Evolutionary conservation across 495 filamentous ascomycete genomes (phyloP), one percentile per base, ranked within the genome.

Genomic region (Acidomyces sp.): DNA sequence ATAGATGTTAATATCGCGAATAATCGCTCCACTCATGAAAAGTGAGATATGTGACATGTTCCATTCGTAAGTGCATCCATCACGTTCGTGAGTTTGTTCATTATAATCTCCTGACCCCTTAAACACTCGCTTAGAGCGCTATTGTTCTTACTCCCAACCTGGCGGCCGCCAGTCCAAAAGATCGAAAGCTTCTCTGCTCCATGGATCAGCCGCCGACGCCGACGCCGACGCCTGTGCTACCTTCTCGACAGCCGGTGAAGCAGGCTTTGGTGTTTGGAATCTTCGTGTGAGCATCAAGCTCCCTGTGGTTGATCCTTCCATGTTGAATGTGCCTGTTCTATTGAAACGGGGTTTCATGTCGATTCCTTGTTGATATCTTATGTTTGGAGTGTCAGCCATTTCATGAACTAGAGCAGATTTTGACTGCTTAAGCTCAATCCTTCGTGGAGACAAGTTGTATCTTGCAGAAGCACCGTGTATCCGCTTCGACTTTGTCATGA

Each of bases 161-260:
- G 60, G 58, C 21, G 60, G 60, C 19, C 58, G 51, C 52, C 71
- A 77, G 17, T 69, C 71, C 49, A 77, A 75, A 15, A 78, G 51
- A 51, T 78, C 70, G 37, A 66, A 62, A 4, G 72, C 74, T 51
- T 78, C 74, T 0, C 61, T 56, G 13, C 72, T 73, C 74, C 74
- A 78, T 22, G 50, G 31, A 11, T 46, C 46, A 12, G 40, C 22
- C 26, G 34, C 24, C 11, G 19, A 16, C 15, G 28, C 24, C 27
- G 36, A 27, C 27, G 11, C 6, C 3, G 27, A 17, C 19, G 35
- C 30, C 18, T 17, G 11, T 4, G 33, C 24, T 2, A 13, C 26
- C 20, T 33, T 33, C 18, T 21, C 33, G 26, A 39, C 38, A 23
- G 19, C 26, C 24, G 17, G 15, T 1, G 39, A 24, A 5, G 45